These are phyloP conservation scores for Pouteria campechiana DNA, from an alignment of 179 eudicot species.

Conservation along the genomic window DNA sequence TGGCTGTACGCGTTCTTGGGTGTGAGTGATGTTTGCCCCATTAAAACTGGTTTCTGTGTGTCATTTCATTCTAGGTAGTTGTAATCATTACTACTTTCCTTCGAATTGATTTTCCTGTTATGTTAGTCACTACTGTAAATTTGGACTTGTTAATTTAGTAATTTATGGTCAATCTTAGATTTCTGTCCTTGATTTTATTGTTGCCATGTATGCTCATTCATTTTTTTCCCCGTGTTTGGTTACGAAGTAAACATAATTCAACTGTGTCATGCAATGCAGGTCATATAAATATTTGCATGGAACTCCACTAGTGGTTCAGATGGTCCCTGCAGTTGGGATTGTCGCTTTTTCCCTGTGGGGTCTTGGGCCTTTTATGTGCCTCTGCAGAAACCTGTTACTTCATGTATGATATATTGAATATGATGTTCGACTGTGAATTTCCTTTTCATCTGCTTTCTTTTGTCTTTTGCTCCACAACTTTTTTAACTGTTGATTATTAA, in stretches of 20 bases:
- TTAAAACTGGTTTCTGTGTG: too few relatives aligned
- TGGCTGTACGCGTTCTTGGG: too few relatives aligned
- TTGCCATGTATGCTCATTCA: background rate
- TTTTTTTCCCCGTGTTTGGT: background rate
- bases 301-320: slow-evolving; percentile 41
- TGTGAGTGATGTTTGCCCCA: too few relatives aligned
- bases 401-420: slow-evolving; percentile 42
- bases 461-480: background rate
- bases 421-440: too few relatives aligned
- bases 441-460: background rate
- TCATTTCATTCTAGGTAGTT: too few relatives aligned
- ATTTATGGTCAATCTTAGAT: too few relatives aligned
- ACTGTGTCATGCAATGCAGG: slow-evolving; percentile 30
- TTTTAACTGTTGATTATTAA: slow-evolving; percentile 1
- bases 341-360: slow-evolving; percentile 78
- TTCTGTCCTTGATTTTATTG: too few relatives aligned
- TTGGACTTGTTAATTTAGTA: too few relatives aligned
- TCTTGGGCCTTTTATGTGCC: slow-evolving; percentile 60
- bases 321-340: slow-evolving; percentile 60
- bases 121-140: too few relatives aligned
- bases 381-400: slow-evolving; percentile 48
- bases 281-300: slow-evolving; percentile 46
- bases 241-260: too few relatives aligned
- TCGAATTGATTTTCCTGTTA: too few relatives aligned
- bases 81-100: too few relatives aligned